Conservation (phyloP, 2,329 filamentous ascomycete species). For the Tolypocladium cylindrosporum region DNA sequence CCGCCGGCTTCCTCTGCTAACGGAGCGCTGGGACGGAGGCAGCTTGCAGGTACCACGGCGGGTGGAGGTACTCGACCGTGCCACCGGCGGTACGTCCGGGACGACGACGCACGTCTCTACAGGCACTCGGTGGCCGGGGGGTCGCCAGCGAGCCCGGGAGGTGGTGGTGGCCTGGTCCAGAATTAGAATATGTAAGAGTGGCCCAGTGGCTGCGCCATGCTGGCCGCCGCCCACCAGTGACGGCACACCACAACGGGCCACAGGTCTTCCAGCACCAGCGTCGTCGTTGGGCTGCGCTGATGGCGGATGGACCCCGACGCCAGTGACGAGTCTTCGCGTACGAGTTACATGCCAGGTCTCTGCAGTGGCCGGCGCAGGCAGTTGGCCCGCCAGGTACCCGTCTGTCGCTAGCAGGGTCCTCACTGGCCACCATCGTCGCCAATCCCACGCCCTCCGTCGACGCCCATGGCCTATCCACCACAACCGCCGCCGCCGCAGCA, state of each 20-base stretch:
- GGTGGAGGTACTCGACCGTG: not conserved
- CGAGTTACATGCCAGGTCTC: not conserved
- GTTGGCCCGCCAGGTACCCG: not conserved
- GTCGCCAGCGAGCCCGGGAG: no score
- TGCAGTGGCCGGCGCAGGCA: not conserved
- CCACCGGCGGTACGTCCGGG: conserved; percentile 17
- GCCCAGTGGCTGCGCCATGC: conserved; percentile 22
- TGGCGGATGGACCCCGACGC: not conserved
- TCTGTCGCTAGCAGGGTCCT: not conserved
- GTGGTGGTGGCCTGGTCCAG: conserved; percentile 13
- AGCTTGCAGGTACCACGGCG: not conserved
- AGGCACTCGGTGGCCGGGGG: not conserved
- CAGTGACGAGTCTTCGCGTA: not conserved
- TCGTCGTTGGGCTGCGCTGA: not conserved
- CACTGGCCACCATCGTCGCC: not conserved
- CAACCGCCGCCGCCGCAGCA: not conserved
- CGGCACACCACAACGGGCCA: not conserved
- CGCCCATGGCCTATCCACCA: not conserved
- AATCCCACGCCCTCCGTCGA: not conserved
- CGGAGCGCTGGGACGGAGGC: not conserved
- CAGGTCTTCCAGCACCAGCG: not conserved
- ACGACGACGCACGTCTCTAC: conserved; percentile 5
- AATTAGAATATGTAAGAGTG: conserved; percentile 20
- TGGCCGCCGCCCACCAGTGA: conserved; percentile 4
- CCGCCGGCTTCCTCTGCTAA: not conserved